Base-by-base conservation (phyloP, 345 rosid genomes). In the Xanthoceras sorbifolium region DNA sequence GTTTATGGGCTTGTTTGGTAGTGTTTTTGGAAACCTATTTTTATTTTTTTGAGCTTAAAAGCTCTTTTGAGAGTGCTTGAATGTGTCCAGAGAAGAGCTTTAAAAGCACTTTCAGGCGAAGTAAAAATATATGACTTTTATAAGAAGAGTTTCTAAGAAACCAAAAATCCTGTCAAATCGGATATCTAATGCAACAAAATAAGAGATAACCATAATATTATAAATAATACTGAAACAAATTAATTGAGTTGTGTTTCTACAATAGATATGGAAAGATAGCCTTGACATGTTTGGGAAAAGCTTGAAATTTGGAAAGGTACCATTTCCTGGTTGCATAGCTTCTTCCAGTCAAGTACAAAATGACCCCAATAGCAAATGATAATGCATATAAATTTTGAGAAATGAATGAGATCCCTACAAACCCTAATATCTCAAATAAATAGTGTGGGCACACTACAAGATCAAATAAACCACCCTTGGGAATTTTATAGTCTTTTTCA, bases 401-500 rank as follows among this genome's bases (percentile, higher is more conserved):
- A 15, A 93, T 81, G 42, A 89, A 64, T 0, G 87, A 75, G 52
- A 94, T 64, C 22, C 94, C 90, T 78, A 85, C 75, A 36, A 91
- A 89, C 2, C 61, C 90, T 46, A 91, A 20, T 44, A 88, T 85
- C 87, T 94, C 97, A 71, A 91, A 93, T 0, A 91, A 75, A 32
- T 94, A 94, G 64, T 91, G 97, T 57, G 97, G 97, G 82, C 97
- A 94, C 32, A 88, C 81, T 38, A 90, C 82, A 11, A 80, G 48
- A 10, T 75, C 83, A 72, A 93, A 94, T 0, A 93, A 67, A 32
- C 97, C 97, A 28, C 92, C 93, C 73, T 55, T 64, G 0, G 97
- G 94, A 66, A 94, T 82, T 82, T 83, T 91, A 81, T 90, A 93
- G 28, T 84, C 91, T 67, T 85, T 87, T 31, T 77, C 85, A 10